These are phyloP conservation scores for Thraustochytrium sp. DNA, from an alignment of 352 stramenopile genomes.

Conservation along the genomic window DNA sequence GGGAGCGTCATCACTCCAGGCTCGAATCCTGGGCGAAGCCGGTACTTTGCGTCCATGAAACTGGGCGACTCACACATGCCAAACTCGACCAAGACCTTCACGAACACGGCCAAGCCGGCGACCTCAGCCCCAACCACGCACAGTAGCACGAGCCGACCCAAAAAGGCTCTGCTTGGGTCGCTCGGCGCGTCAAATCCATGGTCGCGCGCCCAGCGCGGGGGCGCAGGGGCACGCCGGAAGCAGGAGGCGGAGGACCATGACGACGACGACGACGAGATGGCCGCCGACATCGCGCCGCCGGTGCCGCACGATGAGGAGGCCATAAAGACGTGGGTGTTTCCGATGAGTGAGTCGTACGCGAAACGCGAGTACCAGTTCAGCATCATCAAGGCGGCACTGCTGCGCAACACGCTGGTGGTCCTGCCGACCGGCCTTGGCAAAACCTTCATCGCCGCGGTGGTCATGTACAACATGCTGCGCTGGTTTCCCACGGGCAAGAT, in stretches of 20 bases:
- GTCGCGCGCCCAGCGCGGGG: background rate
- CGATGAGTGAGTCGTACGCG: background rate
- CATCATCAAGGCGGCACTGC: slow-evolving; percentile 84
- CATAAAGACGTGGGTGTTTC: slow-evolving; percentile 25
- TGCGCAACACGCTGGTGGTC: slow-evolving; percentile 96
- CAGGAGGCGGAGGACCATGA: background rate
- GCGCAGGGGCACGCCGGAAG: too few relatives aligned
- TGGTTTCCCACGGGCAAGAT: slow-evolving; percentile 90
- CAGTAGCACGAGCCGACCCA: background rate
- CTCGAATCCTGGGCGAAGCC: too few relatives aligned
- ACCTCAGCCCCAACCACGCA: background rate
- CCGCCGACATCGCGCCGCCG: background rate
- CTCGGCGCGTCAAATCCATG: background rate
- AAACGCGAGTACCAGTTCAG: slow-evolving; percentile 85
- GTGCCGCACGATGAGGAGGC: background rate
- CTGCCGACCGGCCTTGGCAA: slow-evolving; percentile 98
- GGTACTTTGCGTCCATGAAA: too few relatives aligned
- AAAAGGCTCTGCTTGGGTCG: background rate
- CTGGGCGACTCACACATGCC: too few relatives aligned
- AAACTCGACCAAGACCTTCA: too few relatives aligned
- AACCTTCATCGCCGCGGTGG: slow-evolving; percentile 96
- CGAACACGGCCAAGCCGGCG: background rate
- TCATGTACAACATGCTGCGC: slow-evolving; percentile 99
- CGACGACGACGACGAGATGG: background rate
- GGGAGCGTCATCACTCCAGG: too few relatives aligned